Base-by-base conservation (phyloP, 106 monocot genomes). In the Allium sativum region DNA sequence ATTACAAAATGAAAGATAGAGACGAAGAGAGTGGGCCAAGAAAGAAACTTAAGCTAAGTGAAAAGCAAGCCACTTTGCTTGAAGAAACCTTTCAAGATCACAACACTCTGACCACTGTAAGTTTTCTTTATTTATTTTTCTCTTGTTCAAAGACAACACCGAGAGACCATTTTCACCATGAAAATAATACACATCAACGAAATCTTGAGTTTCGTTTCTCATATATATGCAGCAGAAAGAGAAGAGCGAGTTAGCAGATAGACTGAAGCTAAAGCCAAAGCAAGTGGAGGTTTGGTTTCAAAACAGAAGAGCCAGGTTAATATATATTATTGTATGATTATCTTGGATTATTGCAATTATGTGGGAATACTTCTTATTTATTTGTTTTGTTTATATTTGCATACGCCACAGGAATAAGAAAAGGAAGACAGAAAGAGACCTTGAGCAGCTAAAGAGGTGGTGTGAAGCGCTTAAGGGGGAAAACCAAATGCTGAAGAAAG, bases 41-140 rank as follows among this genome's bases (percentile, higher is more conserved):
- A 72, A 84, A 84, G 79, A 84, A 84, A 65, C 72, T 79, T 0
- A 19, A 77, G 56, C 77, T 87, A 10, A 77, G 71, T 20, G 65
- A 48, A 56, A 82, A 83, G 12, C 87, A 87, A 55, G 67, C 79
- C 8, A 8, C 56, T 15, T 8, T 83, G 31, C 79, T 87, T 4
- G 87, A 87, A 67, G 65, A 74, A 0, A 68, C 46, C 45, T 87
- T 87, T 63, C n/a, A 77, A 20, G 21, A 54, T 1, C 76, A 80
- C 45, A 58, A 65, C 53, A 87, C 67, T 13, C 79, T 87, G 18
- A 65, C 58, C 53, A 67, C 64, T 41, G 81, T 81, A 72, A 13
- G 12, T 52, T 12, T 52, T 13, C 9, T 13, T 52, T 52, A 16
- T 52, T 52, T 52, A 52, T 52, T 13, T 52, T 52, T 52, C 1